These are phyloP conservation scores for Paragyromitra xinjiangensis DNA, from an alignment of 495 filamentous ascomycete species.

Conservation along the genomic window DNA sequence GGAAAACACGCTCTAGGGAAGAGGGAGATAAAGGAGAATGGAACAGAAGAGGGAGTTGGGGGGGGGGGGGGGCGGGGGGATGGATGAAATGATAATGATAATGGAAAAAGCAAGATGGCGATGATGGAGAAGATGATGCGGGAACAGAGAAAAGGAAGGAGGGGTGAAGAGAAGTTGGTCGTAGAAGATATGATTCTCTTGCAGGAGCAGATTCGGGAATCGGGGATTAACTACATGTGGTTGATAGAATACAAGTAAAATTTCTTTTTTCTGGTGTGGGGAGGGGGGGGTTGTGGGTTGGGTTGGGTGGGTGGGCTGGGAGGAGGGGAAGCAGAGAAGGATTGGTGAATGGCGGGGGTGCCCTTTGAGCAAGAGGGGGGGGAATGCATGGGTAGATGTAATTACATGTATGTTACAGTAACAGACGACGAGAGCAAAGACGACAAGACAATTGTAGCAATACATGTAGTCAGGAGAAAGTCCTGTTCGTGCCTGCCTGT, in stretches of 20 bases:
- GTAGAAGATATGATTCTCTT: not conserved
- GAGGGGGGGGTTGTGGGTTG: too few relatives aligned
- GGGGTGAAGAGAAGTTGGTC: constrained; percentile 5
- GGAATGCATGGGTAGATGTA: not conserved
- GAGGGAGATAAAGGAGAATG: constrained; percentile 6
- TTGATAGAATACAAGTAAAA: constrained; percentile 3
- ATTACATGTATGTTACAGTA: not conserved
- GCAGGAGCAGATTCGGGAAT: constrained; percentile 26
- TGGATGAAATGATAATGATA: constrained; percentile 10
- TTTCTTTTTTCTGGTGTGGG: not conserved
- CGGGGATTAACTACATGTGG: constrained; percentile 12
- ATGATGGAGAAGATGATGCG: constrained; percentile 11
- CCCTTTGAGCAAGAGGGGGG: not conserved
- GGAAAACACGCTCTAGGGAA: not conserved
- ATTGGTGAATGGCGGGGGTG: constrained; percentile 28
- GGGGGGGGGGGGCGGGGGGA: not conserved
- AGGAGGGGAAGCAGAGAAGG: constrained; percentile 13
- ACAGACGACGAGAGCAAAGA: not conserved
- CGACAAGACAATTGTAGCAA: too few relatives aligned
- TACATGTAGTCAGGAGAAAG: too few relatives aligned
- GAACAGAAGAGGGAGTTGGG: not conserved
- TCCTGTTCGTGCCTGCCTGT: too few relatives aligned
- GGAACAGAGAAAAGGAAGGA: constrained; percentile 5
- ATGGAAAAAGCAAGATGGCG: constrained; percentile 1
- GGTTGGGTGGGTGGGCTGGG: not conserved